These are phyloP conservation scores for Monilinia vaccinii-corymbosi DNA, from an alignment of 2,329 filamentous ascomycete species.

Conservation along the genomic window DNA sequence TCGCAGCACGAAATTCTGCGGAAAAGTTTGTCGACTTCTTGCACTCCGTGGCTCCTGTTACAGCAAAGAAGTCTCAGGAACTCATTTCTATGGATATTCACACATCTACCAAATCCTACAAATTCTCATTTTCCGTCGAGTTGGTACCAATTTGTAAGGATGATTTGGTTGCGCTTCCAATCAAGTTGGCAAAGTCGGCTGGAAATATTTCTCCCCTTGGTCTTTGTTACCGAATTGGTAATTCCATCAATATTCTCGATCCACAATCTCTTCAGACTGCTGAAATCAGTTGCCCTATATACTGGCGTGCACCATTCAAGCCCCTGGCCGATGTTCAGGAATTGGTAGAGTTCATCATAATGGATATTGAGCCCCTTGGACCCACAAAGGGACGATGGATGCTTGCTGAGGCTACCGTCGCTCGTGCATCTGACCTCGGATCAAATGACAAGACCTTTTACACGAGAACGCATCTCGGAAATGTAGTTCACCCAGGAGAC, in stretches of 20 bases:
- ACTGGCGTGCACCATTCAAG: slow-evolving; percentile 84
- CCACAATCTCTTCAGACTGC: slow-evolving; percentile 84
- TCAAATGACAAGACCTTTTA: slow-evolving; percentile 82
- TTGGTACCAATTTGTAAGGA: slow-evolving; percentile 95
- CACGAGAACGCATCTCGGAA: slow-evolving; percentile 80
- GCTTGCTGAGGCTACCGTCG: slow-evolving; percentile 81
- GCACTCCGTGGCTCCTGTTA: slow-evolving; percentile 68
- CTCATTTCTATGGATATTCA: slow-evolving; percentile 91
- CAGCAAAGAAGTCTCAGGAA: slow-evolving; percentile 78
- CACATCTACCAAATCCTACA: slow-evolving; percentile 84
- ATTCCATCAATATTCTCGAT: slow-evolving; percentile 81
- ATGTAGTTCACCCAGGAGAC: slow-evolving; percentile 78
- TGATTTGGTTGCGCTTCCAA: slow-evolving; percentile 85
- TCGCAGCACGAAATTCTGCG: slow-evolving; percentile 78
- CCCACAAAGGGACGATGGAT: slow-evolving; percentile 71
- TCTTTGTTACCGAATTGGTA: slow-evolving; percentile 82
- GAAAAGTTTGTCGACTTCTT: slow-evolving; percentile 90
- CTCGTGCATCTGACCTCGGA: slow-evolving; percentile 77
- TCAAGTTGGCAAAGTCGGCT: slow-evolving; percentile 75
- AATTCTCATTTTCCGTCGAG: slow-evolving; percentile 85
- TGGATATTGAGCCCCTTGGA: slow-evolving; percentile 82
- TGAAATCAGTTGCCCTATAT: slow-evolving; percentile 72
- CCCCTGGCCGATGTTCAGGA: slow-evolving; percentile 77
- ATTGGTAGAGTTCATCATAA: slow-evolving; percentile 84
- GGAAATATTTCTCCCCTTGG: slow-evolving; percentile 85